Evolutionary conservation across 148 eudicot species (phyloP).

Genomic region (Dianthus caryophyllus): DNA sequence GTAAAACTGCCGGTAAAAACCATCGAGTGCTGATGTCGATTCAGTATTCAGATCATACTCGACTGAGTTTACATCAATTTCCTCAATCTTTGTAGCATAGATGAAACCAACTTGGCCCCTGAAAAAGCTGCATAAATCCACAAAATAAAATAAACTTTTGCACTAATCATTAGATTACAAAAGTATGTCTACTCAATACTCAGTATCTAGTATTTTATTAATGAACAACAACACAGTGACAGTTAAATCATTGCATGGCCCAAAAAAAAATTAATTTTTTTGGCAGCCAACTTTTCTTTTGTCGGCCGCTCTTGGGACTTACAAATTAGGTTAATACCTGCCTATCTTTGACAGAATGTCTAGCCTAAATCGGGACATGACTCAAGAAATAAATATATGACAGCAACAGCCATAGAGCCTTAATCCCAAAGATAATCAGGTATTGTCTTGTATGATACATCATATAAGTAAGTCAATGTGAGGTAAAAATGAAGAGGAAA

Average conservation of each 20-base stretch:
- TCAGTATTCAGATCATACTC: background rate
- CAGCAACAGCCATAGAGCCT: too few relatives aligned
- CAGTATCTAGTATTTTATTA: slow-evolving; percentile 7
- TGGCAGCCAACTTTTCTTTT: slow-evolving; percentile 25
- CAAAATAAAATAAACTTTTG: slow-evolving; percentile 11
- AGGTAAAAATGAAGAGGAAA: too few relatives aligned
- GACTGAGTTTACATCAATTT: background rate
- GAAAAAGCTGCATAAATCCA: slow-evolving; percentile 9
- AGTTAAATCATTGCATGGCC: slow-evolving; percentile 4
- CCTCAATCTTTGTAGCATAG: slow-evolving; percentile 6
- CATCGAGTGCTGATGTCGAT: slow-evolving; percentile 13
- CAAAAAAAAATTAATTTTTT: slow-evolving; percentile 1
- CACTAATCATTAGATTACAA: slow-evolving; percentile 11
- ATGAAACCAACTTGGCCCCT: background rate
- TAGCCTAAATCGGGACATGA: slow-evolving; percentile 7
- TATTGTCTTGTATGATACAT: too few relatives aligned
- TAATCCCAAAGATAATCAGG: too few relatives aligned
- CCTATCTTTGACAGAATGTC: slow-evolving; percentile 19
- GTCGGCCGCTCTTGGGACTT: slow-evolving; percentile 27
- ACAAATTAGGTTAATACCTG: slow-evolving; percentile 17
- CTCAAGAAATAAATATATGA: too few relatives aligned
- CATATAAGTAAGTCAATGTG: too few relatives aligned
- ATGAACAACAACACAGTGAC: slow-evolving; percentile 11
- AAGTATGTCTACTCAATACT: background rate
- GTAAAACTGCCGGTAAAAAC: slow-evolving; percentile 14